Conservation (phyloP, 352 stramenopile species). For the Phytopythium chamaehyphon region DNA sequence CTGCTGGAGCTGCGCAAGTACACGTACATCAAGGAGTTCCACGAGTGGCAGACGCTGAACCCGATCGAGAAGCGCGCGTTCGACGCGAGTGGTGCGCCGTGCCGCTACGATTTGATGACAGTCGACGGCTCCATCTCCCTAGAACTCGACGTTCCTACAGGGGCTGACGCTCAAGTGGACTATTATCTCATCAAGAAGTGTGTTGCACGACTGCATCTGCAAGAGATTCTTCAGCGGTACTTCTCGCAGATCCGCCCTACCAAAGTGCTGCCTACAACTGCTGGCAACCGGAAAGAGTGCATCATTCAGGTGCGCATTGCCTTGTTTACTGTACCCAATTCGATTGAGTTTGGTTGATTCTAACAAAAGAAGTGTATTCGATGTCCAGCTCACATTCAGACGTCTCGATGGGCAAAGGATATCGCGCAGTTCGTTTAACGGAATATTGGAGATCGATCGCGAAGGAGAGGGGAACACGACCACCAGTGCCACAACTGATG, state of each 20-base stretch:
- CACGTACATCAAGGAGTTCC: conserved; percentile 57
- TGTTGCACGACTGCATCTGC: conserved; percentile 31
- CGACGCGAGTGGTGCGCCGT: conserved; percentile 18
- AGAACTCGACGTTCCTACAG: conserved; percentile 44
- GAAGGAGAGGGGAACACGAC: background rate
- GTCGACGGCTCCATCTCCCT: conserved; percentile 44
- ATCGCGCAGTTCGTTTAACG: conserved; percentile 2
- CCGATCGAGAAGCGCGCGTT: conserved; percentile 30
- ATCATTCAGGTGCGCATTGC: conserved; percentile 21
- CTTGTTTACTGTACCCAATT: too few relatives aligned
- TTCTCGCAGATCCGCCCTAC: conserved; percentile 30
- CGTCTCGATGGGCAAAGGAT: conserved; percentile 13
- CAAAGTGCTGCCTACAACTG: conserved; percentile 9
- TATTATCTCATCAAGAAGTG: conserved; percentile 60
- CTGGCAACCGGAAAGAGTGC: conserved; percentile 10
- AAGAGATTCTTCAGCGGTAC: conserved; percentile 43
- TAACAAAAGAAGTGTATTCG: too few relatives aligned
- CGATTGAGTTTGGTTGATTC: too few relatives aligned
- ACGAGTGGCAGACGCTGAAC: conserved; percentile 39
- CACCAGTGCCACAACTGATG: background rate
- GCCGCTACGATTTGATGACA: conserved; percentile 46
- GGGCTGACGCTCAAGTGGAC: conserved; percentile 47
- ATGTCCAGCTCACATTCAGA: conserved; percentile 12
- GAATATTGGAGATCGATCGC: conserved; percentile 16
- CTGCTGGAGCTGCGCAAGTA: conserved; percentile 25